These are phyloP conservation scores for Aureobasidium sp. DNA, from an alignment of 2,329 filamentous ascomycete genomes.

Conservation along the genomic window DNA sequence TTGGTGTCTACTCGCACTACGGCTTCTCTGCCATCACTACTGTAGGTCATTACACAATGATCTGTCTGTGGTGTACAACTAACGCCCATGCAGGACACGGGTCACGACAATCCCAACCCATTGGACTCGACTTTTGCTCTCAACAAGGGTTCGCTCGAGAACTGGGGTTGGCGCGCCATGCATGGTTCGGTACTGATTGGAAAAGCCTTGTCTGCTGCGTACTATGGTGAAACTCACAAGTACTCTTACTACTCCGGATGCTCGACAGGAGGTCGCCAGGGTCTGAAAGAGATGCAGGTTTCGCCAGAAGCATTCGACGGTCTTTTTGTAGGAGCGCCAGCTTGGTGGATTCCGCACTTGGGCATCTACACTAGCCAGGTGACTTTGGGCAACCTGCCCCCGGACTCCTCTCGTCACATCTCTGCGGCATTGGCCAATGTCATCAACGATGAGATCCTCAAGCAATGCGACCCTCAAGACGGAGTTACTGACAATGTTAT, in stretches of 20 bases:
- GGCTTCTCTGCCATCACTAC: neutral
- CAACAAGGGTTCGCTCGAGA: constrained; percentile 30
- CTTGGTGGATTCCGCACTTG: constrained; percentile 47
- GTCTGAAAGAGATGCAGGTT: constrained; percentile 46
- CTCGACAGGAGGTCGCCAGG: constrained; percentile 54
- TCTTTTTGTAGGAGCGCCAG: constrained; percentile 45
- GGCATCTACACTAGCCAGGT: constrained; percentile 39
- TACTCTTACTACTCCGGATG: constrained; percentile 53
- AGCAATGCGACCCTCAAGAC: constrained; percentile 47
- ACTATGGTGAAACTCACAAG: constrained; percentile 39
- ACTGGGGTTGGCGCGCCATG: constrained; percentile 37
- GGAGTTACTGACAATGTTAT: constrained; percentile 43
- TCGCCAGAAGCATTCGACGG: constrained; percentile 54
- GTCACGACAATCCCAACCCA: constrained; percentile 34
- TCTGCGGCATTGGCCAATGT: constrained; percentile 35
- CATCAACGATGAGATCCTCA: constrained; percentile 40
- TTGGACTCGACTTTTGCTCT: constrained; percentile 35
- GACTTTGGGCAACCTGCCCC: constrained; percentile 43
- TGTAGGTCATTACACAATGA: neutral
- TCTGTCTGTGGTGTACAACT: constrained; percentile 35
- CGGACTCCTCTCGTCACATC: constrained; percentile 40
- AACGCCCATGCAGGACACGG: constrained; percentile 38
- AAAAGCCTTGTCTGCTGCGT: constrained; percentile 42
- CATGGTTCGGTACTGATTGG: constrained; percentile 45
- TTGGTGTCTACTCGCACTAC: constrained; percentile 28